Evolutionary conservation across 176 grass and related monocot genomes (phyloP).

Genomic region (Poa annua): DNA sequence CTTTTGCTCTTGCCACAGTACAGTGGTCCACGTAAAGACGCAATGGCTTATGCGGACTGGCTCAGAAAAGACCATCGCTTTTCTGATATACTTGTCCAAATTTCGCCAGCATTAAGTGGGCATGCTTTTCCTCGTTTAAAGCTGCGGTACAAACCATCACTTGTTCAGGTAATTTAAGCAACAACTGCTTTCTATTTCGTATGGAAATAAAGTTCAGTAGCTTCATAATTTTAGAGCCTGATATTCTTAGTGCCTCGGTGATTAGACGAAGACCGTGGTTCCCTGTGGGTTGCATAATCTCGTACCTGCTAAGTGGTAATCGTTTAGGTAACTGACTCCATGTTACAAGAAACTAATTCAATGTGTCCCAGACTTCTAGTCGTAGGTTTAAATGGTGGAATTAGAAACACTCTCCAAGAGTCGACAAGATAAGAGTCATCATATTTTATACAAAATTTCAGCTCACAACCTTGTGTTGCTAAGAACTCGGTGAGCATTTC

Average conservation of each 20-base stretch:
- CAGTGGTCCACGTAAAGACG: slow-evolving; percentile 81
- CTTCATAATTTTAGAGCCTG: neutral
- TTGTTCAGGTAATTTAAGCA: slow-evolving; percentile 73
- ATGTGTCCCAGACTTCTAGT: neutral
- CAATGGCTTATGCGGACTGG: slow-evolving; percentile 76
- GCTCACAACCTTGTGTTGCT: neutral
- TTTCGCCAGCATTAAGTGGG: slow-evolving; percentile 54
- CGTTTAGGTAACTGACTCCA: neutral
- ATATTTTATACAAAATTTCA: neutral
- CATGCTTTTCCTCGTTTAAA: slow-evolving; percentile 93
- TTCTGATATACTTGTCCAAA: slow-evolving; percentile 76
- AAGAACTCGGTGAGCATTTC: neutral
- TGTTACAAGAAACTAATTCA: neutral
- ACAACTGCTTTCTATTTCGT: neutral
- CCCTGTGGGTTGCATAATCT: neutral
- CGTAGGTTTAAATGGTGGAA: neutral
- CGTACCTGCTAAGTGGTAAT: slow-evolving; percentile 25
- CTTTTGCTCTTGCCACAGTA: slow-evolving; percentile 59
- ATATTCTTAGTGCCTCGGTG: neutral
- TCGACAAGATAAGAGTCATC: neutral
- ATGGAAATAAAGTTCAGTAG: slow-evolving; percentile 15
- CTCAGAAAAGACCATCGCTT: slow-evolving; percentile 72
- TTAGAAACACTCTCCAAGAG: slow-evolving; percentile 12
- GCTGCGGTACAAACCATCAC: slow-evolving; percentile 84
- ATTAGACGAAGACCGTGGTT: neutral